Conservation (phyloP, 495 filamentous ascomycete genomes). For the Aspergillus diversus region DNA sequence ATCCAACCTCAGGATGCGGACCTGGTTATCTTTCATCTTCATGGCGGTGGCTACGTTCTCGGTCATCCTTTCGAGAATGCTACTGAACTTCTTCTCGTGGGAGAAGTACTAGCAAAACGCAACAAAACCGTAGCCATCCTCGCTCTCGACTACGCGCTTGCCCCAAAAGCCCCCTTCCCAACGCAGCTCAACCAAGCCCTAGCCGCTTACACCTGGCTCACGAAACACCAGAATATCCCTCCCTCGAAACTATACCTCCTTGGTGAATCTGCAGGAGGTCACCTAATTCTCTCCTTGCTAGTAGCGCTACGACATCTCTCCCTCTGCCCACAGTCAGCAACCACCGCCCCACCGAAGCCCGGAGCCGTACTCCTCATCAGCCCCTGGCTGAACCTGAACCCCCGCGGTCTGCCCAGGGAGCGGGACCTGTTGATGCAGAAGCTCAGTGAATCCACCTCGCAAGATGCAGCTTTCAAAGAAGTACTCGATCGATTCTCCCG, state of each 20-base stretch:
- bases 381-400: conserved; percentile 17
- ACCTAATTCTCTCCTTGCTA: conserved; percentile 15
- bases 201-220: conserved; percentile 20
- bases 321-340: neutral
- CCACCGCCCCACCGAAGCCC: conserved; percentile 7
- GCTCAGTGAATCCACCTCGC: neutral
- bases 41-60: conserved; percentile 18
- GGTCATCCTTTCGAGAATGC: conserved; percentile 20
- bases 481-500: conserved; percentile 15
- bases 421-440: neutral
- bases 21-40: conserved; percentile 17
- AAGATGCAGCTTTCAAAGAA: conserved; percentile 8
- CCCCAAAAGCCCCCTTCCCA: conserved; percentile 14
- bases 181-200: conserved; percentile 14
- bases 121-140: conserved; percentile 14
- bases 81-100: conserved; percentile 15
- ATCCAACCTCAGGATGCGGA: conserved; percentile 11
- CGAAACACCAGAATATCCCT: neutral
- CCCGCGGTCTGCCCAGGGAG: neutral
- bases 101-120: conserved; percentile 7
- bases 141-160: conserved; percentile 19
- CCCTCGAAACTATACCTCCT: conserved; percentile 18
- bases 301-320: neutral
- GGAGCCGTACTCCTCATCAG: conserved; percentile 15
- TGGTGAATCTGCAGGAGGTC: conserved; percentile 19